A percentile compares a stretch with the other conserved stretches of the same genome.
phyloP scores from a whole-genome alignment of 2,329 filamentous ascomycete genomes.

The Colletotrichum tanaceti region DNA sequence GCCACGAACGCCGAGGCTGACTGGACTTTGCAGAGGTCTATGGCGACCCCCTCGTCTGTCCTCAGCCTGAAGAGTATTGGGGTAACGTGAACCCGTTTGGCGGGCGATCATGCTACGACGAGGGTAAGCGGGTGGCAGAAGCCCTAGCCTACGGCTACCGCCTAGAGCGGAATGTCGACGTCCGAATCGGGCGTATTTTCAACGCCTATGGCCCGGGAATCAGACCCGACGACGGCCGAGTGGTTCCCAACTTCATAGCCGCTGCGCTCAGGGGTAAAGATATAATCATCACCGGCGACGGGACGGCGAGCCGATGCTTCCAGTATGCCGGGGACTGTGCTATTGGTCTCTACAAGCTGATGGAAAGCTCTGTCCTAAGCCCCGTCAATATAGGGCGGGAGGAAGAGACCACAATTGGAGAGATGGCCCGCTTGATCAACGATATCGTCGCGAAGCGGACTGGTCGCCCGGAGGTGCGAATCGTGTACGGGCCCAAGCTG shows the following conservation, averaged over 20 bases:
- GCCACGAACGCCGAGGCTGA: background rate
- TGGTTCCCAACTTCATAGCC: too few relatives aligned
- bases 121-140: constrained; percentile 55
- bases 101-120: constrained; percentile 55
- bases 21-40: background rate
- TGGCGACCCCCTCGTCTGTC: constrained; percentile 2
- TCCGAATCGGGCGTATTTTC: constrained; percentile 39
- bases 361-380: too few relatives aligned
- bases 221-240: too few relatives aligned
- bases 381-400: too few relatives aligned
- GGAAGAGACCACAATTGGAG: background rate
- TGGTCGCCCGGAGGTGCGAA: background rate
- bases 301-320: too few relatives aligned
- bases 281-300: too few relatives aligned
- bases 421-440: constrained; percentile 1
- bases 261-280: too few relatives aligned
- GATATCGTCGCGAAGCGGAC: background rate
- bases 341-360: too few relatives aligned
- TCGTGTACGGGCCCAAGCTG: background rate
- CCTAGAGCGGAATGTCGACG: constrained; percentile 41
- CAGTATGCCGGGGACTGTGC: too few relatives aligned
- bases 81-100: constrained; percentile 57
- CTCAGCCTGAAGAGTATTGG: constrained; percentile 47
- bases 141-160: constrained; percentile 50
- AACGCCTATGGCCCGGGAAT: too few relatives aligned